Conservation (phyloP, 139 green algal species). For the Picochlorum sp. region DNA sequence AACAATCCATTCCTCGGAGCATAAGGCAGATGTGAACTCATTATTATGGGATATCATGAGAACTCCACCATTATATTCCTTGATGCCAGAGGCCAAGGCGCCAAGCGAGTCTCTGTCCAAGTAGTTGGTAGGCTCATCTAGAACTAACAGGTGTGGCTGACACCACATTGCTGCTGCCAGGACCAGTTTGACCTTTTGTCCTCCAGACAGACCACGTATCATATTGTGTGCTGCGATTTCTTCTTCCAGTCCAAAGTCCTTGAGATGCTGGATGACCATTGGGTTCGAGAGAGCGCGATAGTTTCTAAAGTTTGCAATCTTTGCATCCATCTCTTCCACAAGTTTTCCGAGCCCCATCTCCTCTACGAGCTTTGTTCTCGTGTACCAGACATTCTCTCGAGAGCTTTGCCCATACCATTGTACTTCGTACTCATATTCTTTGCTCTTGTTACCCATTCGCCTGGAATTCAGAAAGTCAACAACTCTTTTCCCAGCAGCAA, state of each 20-base stretch:
- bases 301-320: constrained; percentile 14
- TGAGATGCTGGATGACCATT: constrained; percentile 49
- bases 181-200: constrained; percentile 68
- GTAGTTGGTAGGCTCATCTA: constrained; percentile 81
- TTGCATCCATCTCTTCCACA: constrained; percentile 28
- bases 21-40: constrained; percentile 38
- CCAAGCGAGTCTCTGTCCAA: constrained; percentile 62
- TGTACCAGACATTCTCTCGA: constrained; percentile 27
- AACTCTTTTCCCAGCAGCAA: constrained; percentile 32
- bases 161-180: constrained; percentile 63
- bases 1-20: constrained; percentile 43
- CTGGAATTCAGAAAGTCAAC: constrained; percentile 45
- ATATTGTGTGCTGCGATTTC: constrained; percentile 52
- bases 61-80: constrained; percentile 52
- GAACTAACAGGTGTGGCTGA: constrained; percentile 59
- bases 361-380: constrained; percentile 21
- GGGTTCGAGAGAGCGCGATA: constrained; percentile 31
- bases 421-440: constrained; percentile 64
- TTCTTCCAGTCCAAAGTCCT: constrained; percentile 53
- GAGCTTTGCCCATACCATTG: constrained; percentile 29
- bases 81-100: constrained; percentile 53
- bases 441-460: constrained; percentile 39
- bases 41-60: constrained; percentile 69
- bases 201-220: constrained; percentile 50
- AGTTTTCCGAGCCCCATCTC: constrained; percentile 29